phyloP scores from a whole-genome alignment of 2,329 filamentous ascomycete species.

The Colletotrichum scovillei region DNA sequence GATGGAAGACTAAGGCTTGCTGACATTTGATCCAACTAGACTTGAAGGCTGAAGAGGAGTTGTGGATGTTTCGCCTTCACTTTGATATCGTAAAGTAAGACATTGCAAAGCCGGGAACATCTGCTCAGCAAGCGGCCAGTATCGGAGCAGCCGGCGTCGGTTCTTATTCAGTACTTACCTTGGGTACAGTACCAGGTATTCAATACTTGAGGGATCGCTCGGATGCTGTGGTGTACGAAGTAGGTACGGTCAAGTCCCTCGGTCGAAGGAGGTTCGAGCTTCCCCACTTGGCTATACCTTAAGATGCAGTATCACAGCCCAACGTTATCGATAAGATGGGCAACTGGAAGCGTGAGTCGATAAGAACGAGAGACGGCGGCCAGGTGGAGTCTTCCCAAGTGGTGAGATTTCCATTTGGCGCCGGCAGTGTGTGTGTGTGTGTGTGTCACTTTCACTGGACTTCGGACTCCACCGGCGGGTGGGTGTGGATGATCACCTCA shows the following conservation, averaged over 20 bases:
- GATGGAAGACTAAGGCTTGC: not conserved
- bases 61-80: not conserved
- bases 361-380: constrained; percentile 5
- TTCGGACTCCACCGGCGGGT: not conserved
- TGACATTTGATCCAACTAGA: not conserved
- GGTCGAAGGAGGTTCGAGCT: not conserved
- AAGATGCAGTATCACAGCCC: not conserved
- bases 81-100: not conserved
- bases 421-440: not conserved
- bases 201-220: constrained; percentile 13
- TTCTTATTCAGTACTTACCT: not conserved
- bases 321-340: not conserved
- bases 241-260: not conserved
- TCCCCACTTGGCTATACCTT: not conserved
- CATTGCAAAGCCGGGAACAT: not conserved
- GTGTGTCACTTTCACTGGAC: not conserved
- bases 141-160: constrained; percentile 7
- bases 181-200: too few species aligned
- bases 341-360: not conserved
- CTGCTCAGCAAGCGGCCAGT: not conserved
- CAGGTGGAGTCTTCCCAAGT: not conserved
- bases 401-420: not conserved
- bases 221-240: not conserved
- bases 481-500: constrained; percentile 9
- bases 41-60: not conserved